Evolutionary conservation across 306 rosid species (phyloP), one percentile per base, ranked within the genome.

Genomic region (Albizia julibrissin): DNA sequence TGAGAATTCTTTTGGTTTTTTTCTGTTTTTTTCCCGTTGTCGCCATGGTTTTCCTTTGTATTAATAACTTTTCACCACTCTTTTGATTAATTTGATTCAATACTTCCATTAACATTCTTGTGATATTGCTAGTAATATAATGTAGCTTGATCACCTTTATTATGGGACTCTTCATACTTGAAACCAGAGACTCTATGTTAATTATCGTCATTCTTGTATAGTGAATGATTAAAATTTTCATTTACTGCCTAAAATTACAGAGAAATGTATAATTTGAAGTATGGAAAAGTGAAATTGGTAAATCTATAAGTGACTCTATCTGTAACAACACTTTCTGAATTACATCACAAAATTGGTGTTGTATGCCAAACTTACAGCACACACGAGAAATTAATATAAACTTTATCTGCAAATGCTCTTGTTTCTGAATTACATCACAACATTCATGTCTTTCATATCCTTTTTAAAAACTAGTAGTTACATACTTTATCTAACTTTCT

Each of bases 11-110:
- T 2, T 56, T 71, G 47, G 40, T n/a, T 44, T 72, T 46, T 58
- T 58, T 56, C 3, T 56, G 13, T 22, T 6, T 54, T 56, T 58
- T 21, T 50, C 39, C 2, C 39, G 56, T 76, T 68, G 44, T 9
- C 14, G 7, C 29, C 39, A 16, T 49, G 4, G 70, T 72, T 24
- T 54, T 56, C 11, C 14, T 62, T 59, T 82, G 54, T 34, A 27
- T 65, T 21, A 11, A 54, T 72, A 42, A 42, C 47, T 70, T 79
- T 42, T 50, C 33, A 46, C 31, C 15, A 46, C 39, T 67, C 42
- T 50, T 74, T 75, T 75, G 77, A 72, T 72, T 68, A 18, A 83
- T 62, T 72, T 27, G 19, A 44, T 78, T 82, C 74, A 66, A 82
- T 70, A 27, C 59, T 64, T 34, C 47, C 29, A 52, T 37, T 61